Conservation (phyloP, 768 basidiomycete genomes). For the Hydnum rufescens region DNA sequence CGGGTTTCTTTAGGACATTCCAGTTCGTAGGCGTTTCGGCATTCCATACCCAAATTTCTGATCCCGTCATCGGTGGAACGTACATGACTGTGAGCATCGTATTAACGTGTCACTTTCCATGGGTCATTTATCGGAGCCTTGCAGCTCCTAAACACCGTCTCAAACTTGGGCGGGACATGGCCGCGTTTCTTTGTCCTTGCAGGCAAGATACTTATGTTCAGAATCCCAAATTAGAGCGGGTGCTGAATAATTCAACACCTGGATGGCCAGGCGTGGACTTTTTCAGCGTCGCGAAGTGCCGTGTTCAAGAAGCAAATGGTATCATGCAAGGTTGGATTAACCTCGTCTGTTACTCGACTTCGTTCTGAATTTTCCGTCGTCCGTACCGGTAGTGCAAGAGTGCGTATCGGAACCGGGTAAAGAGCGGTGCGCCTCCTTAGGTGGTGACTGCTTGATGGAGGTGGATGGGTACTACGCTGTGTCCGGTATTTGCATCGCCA, state of each 20-base stretch:
- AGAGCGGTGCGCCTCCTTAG: conserved; percentile 46
- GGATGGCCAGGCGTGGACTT: conserved; percentile 51
- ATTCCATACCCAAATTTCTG: conserved; percentile 91
- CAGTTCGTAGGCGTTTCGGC: conserved; percentile 99
- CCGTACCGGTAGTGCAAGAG: conserved; percentile 37
- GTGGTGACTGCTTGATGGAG: conserved; percentile 64
- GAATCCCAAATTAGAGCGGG: background rate
- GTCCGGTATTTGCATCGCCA: conserved; percentile 51
- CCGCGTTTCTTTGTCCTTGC: conserved; percentile 92
- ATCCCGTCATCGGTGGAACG: conserved; percentile 92
- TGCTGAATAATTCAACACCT: too few species aligned
- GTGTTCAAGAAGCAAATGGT: conserved; percentile 30
- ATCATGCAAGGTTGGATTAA: conserved; percentile 25
- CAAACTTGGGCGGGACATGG: conserved; percentile 97
- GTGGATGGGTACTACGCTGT: conserved; percentile 86
- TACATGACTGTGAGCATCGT: conserved; percentile 82
- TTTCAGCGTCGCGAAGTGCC: conserved; percentile 70
- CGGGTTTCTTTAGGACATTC: conserved; percentile 43
- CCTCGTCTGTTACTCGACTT: conserved; percentile 22
- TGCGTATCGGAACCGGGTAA: conserved; percentile 91
- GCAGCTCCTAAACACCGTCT: conserved; percentile 84
- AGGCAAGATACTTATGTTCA: conserved; percentile 23
- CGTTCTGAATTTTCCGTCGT: too few species aligned
- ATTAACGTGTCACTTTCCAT: background rate
- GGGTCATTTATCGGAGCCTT: background rate